Percentiles rank a stretch among this genome's conserved stretches.
phyloP scores from a whole-genome alignment of 805 yeast species.

The Candida arabinofermentans region DNA sequence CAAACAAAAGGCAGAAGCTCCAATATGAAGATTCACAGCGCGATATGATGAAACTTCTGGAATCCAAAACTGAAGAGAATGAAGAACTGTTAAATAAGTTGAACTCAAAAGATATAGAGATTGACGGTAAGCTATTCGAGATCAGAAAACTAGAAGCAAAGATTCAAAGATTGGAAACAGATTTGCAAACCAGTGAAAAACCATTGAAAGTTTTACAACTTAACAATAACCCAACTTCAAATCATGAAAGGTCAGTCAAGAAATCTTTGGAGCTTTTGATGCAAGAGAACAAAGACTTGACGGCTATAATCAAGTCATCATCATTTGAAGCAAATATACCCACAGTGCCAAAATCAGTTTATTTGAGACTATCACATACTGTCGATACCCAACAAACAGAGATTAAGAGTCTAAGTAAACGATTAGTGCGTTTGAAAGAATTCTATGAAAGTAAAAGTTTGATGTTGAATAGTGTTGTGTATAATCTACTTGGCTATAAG shows the following conservation, averaged over 20 bases:
- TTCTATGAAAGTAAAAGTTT: constrained; percentile 62
- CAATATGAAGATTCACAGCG: background rate
- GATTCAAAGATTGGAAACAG: background rate
- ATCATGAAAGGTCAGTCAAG: constrained; percentile 58
- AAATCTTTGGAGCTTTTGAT: constrained; percentile 46
- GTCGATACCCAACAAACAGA: constrained; percentile 43
- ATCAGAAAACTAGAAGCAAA: background rate
- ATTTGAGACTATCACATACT: constrained; percentile 59
- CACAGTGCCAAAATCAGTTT: constrained; percentile 55
- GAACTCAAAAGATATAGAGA: background rate
- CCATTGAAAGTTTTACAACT: constrained; percentile 50
- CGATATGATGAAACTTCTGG: constrained; percentile 2
- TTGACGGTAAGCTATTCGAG: background rate
- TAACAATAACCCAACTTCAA: constrained; percentile 58
- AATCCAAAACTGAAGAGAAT: background rate
- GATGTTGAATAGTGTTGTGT: constrained; percentile 65
- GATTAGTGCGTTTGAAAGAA: constrained; percentile 48
- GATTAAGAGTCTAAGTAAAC: constrained; percentile 47
- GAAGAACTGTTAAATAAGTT: constrained; percentile 1
- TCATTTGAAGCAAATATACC: constrained; percentile 4
- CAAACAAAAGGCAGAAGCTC: constrained; percentile 2
- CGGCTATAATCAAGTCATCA: too few species aligned
- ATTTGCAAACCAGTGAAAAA: constrained; percentile 37
- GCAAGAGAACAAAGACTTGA: constrained; percentile 55
- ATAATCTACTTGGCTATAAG: constrained; percentile 66